Evolutionary conservation across 345 rosid genomes (phyloP), one percentile per base, ranked within the genome.

Genomic region (Salix caprea): DNA sequence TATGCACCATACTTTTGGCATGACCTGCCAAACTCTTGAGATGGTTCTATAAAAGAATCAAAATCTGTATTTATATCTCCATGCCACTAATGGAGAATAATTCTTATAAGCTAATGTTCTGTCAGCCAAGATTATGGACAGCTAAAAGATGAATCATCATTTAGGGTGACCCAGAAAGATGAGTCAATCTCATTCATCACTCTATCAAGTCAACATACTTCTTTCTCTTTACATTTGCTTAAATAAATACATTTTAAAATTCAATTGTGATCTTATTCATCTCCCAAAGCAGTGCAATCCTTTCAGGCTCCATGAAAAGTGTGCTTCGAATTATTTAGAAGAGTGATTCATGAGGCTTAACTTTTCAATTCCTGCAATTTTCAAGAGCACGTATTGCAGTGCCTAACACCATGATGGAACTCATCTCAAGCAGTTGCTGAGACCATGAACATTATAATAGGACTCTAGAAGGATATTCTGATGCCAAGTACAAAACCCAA

Each of bases 1-100:
- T 73, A 19, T 65, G 79, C 76, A 81, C 26, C 28, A 71, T 71
- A 77, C 54, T 23, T 78, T 52, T 77, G 73, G 80, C 80, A 66
- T 76, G 73, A 75, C 28, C 82, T 70, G 80, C 76, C 77, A 74
- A 58, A 66, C 28, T 60, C 78, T 18, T 12, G 21, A 56, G 77
- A 74, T 69, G 67, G 67, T 64, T 70, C 5, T 70, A 62, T 69
- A 67, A 66, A 50, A 28, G 62, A 66, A 68, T 39, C 40, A 72
- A 64, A 50, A 42, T 32, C 26, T n/a, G 50, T 71, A 62, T 74
- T 65, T 72, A 42, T 28, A 84, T 71, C 74, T 76, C 62, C 65
- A 82, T 46, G 44, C 68, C 24, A 60, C 64, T 56, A 30, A 75
- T 46, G 77, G 74, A 79, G 76, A 76, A 68, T 14, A 56, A 6